Evolutionary conservation across 768 basidiomycete species (phyloP), one percentile per base, ranked within the genome.

Genomic region (Chlorophyllum brunneum): DNA sequence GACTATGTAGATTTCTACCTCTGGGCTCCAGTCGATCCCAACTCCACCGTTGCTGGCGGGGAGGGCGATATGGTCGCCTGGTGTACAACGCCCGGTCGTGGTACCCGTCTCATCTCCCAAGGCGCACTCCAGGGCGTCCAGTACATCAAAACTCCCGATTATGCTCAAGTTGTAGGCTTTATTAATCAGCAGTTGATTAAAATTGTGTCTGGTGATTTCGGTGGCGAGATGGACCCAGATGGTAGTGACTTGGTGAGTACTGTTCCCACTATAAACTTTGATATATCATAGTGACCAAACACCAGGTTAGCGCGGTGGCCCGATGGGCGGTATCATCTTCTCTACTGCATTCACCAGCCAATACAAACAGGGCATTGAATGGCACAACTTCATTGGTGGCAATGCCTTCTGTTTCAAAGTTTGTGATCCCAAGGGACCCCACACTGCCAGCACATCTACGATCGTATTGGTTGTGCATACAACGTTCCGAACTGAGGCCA

Each of bases 271-370:
- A 33, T 2, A 16, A 18, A 10, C 16, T n/a, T n/a, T 6, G 1
- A n/a, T n/a, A n/a, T n/a, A n/a, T n/a, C n/a, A 7, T 34, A 7
- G 15, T 49, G 55, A 45, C 54, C 44, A 20, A 53, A 24, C 11
- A 57, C 84, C 77, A 78, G 83, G 58, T 86, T 86, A 85, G 79
- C 82, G 84, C 58, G 89, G 89, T 13, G 92, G 90, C 70, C 87
- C 87, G 2, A 71, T 88, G 23, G 89, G 89, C 56, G 86, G 81
- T 43, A 64, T 90, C 23, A 52, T 88, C 37, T 92, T 77, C 71
- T 81, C 86, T 0, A 83, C 70, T 54, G 76, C 69, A 9, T 84
- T 75, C 60, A 67, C 63, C 11, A 66, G 73, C 15, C 63, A 57
- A 41, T 73, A 69, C 63, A 59, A 65, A 7, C 89, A 92, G 60